Evolutionary conservation across 2,329 filamentous ascomycete genomes (phyloP).

Genomic region (Pseudocercospora fijiensis): DNA sequence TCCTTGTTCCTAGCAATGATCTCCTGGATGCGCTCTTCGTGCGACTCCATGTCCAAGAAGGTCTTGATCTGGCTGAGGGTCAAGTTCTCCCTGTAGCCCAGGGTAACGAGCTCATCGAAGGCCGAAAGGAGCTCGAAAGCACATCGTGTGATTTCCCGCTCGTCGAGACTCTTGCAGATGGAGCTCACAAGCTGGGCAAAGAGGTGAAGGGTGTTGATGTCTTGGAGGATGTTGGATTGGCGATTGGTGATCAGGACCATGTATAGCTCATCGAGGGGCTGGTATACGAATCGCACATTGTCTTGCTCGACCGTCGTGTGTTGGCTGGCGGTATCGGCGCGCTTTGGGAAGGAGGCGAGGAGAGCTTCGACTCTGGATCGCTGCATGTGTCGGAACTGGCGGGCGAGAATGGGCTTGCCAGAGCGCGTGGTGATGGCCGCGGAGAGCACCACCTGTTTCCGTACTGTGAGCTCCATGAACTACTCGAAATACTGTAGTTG

Average conservation of each 20-base stretch:
- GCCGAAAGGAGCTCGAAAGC: slow-evolving; percentile 94
- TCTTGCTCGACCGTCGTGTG: slow-evolving; percentile 99
- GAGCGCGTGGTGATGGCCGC: slow-evolving; percentile 98
- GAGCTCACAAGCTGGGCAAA: slow-evolving; percentile 97
- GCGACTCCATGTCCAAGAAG: slow-evolving; percentile 98
- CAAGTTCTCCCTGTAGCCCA: slow-evolving; percentile 94
- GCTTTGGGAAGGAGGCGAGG: slow-evolving; percentile 94
- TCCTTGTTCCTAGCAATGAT: slow-evolving; percentile 98
- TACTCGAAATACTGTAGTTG: not conserved
- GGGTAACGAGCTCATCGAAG: slow-evolving; percentile 93
- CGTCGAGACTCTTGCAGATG: slow-evolving; percentile 93
- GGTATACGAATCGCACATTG: slow-evolving; percentile 99
- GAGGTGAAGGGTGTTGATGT: slow-evolving; percentile 96
- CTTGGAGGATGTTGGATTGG: slow-evolving; percentile 98
- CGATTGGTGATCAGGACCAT: slow-evolving; percentile 99
- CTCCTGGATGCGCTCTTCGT: slow-evolving; percentile 98
- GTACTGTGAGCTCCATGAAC: slow-evolving; percentile 1
- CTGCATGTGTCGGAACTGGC: slow-evolving; percentile 97
- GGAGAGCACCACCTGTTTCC: slow-evolving; percentile 83
- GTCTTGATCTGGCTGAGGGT: slow-evolving; percentile 98
- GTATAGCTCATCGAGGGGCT: slow-evolving; percentile 97
- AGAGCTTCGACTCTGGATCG: slow-evolving; percentile 94
- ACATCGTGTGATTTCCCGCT: slow-evolving; percentile 91
- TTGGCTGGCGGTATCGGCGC: slow-evolving; percentile 91
- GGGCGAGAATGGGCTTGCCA: slow-evolving; percentile 95